Evolutionary conservation across 495 filamentous ascomycete genomes (phyloP).

Genomic region (Penicillium pulvis): DNA sequence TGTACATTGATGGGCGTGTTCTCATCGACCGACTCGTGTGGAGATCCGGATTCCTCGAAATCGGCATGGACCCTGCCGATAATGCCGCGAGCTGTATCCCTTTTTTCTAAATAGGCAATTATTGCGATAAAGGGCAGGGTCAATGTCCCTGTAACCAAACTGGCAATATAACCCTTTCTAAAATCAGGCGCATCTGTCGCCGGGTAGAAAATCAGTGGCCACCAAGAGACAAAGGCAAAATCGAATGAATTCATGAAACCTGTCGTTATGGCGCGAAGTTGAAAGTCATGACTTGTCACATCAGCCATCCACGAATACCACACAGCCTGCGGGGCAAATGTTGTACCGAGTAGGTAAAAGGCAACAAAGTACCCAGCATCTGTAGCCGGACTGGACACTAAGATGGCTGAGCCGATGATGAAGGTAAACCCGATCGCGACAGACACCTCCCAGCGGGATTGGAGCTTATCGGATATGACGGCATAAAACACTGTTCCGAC

Average conservation of each 20-base stretch:
- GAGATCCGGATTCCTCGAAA: background rate
- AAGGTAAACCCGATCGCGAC: conserved; percentile 37
- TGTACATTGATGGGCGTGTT: conserved; percentile 14
- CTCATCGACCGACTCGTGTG: background rate
- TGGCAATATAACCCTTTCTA: conserved; percentile 37
- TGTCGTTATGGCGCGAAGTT: conserved; percentile 37
- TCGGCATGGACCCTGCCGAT: conserved; percentile 21
- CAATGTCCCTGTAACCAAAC: conserved; percentile 33
- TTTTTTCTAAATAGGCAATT: conserved; percentile 33
- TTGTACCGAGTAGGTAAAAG: conserved; percentile 38
- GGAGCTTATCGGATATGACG: conserved; percentile 37
- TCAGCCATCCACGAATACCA: conserved; percentile 44
- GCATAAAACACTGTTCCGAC: conserved; percentile 34
- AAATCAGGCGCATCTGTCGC: conserved; percentile 38
- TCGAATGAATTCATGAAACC: conserved; percentile 45
- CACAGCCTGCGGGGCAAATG: conserved; percentile 38
- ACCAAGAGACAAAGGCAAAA: conserved; percentile 41
- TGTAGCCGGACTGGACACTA: conserved; percentile 26
- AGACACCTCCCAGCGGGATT: conserved; percentile 39
- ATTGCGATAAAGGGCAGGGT: conserved; percentile 33
- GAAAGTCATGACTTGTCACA: conserved; percentile 35
- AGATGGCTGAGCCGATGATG: conserved; percentile 35
- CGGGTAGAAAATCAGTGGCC: conserved; percentile 40
- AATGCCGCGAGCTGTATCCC: conserved; percentile 29
- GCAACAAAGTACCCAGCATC: conserved; percentile 35